Conservation (phyloP, 306 rosid genomes). For the Prinsepia uniflora region DNA sequence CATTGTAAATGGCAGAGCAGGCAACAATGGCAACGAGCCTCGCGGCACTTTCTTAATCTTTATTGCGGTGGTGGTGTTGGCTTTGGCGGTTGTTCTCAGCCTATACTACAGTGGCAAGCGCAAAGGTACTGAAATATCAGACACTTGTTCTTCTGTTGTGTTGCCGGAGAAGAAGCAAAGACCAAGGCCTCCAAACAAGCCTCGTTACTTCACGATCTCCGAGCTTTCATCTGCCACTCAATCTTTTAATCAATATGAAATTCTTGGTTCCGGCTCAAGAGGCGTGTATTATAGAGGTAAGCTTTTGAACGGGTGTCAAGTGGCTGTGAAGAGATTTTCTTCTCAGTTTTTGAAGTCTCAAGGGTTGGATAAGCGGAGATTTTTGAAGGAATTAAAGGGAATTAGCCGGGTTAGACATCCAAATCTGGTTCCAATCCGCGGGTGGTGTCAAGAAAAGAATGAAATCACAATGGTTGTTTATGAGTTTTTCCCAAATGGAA, state of each 20-base stretch:
- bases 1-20: conserved; percentile 27
- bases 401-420: conserved; percentile 60
- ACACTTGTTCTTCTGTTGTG: neutral
- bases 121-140: conserved; percentile 30
- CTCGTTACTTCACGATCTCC: conserved; percentile 46
- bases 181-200: conserved; percentile 69
- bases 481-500: conserved; percentile 62
- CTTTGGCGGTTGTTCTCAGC: conserved; percentile 34
- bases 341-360: conserved; percentile 43
- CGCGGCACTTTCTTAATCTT: conserved; percentile 50
- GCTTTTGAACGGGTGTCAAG: conserved; percentile 53
- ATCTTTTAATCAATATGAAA: conserved; percentile 49
- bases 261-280: conserved; percentile 52
- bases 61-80: conserved; percentile 39
- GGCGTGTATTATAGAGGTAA: conserved; percentile 60
- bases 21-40: conserved; percentile 24
- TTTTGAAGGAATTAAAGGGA: conserved; percentile 56
- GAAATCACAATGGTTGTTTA: conserved; percentile 49
- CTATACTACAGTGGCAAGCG: conserved; percentile 37
- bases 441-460: conserved; percentile 61
- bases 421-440: conserved; percentile 57
- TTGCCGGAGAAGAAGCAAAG: conserved; percentile 39
- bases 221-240: conserved; percentile 51
- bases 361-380: conserved; percentile 50
- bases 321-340: conserved; percentile 64